Percentiles rank a stretch among this genome's conserved stretches.
Conservation (phyloP, 2,329 filamentous ascomycete species). For the Ploettnerulaceae sp. region DNA sequence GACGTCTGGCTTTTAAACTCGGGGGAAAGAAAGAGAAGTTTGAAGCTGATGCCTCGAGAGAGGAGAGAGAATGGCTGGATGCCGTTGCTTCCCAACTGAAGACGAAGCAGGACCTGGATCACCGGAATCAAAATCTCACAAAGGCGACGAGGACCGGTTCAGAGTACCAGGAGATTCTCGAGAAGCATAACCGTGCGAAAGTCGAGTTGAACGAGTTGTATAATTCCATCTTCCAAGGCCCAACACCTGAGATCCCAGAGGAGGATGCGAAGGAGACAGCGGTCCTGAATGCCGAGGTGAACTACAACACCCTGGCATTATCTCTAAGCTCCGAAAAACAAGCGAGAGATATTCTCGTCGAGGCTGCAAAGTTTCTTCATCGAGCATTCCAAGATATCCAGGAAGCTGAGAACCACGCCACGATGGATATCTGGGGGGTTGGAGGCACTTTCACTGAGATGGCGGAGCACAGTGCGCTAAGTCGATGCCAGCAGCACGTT, state of each 20-base stretch:
- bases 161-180: conserved; percentile 36
- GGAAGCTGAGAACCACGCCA: conserved; percentile 39
- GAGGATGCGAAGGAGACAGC: conserved; percentile 45
- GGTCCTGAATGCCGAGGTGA: conserved; percentile 34
- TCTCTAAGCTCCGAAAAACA: conserved; percentile 39
- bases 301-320: conserved; percentile 37
- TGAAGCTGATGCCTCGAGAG: conserved; percentile 44
- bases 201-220: conserved; percentile 48
- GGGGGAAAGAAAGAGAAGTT: conserved; percentile 47
- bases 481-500: conserved; percentile 42
- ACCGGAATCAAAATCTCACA: conserved; percentile 38
- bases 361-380: conserved; percentile 37
- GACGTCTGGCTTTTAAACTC: conserved; percentile 47
- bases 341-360: conserved; percentile 38
- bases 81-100: conserved; percentile 45
- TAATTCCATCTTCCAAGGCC: conserved; percentile 48
- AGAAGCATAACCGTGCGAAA: conserved; percentile 40
- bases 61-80: conserved; percentile 51
- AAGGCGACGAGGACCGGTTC: conserved; percentile 37
- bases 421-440: conserved; percentile 44
- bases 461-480: conserved; percentile 49
- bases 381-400: conserved; percentile 38
- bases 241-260: conserved; percentile 48
- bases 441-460: conserved; percentile 46
- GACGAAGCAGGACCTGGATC: conserved; percentile 40